Evolutionary conservation across 176 grass and related monocot genomes (phyloP), one percentile per base, ranked within the genome.

Genomic region (Triticum timopheevii): DNA sequence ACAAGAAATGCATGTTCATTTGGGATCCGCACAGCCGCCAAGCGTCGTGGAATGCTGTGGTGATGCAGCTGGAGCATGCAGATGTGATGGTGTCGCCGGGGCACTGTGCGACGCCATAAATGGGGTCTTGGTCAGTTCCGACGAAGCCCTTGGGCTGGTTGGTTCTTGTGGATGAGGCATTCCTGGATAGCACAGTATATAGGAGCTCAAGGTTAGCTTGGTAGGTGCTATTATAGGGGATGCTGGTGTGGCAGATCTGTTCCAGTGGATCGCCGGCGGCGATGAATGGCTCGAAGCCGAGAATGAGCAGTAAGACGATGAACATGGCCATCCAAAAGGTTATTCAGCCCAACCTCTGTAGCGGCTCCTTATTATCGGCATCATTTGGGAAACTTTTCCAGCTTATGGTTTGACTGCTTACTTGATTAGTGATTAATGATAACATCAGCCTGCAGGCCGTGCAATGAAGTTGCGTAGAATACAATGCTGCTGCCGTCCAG

Each of bases 131-230:
- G n/a, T 16, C 5, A 0, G 19, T 3, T 17, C 88, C 90, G 6
- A 5, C 25, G 23, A 71, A 63, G 2, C 8, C 39, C 19, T 61
- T 56, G 56, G 6, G 10, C 62, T 79, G 89, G 6, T 65, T 61
- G 15, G 36, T n/a, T 2, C 28, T 0, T 5, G 59, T 12, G 52
- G 42, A 10, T 0, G 69, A 7, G 22, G 50, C 13, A 5, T 9
- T 38, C 25, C 23, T 47, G 22, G 9, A 6, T 12, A 82, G 35
- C 38, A 8, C 10, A 13, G 70, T 3, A 15, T 71, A 78, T 13
- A 91, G 80, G 22, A 40, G 61, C 20, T 90, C 15, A 23, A 90
- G 61, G 82, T 92, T 92, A 47, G 10, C 0, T 13, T 76, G 7
- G 66, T 76, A 95, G 5, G 72, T 34, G 45, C 58, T 77, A 19